Base-by-base conservation (phyloP, 2,329 filamentous ascomycete species). In the Ceratocystis variospora region DNA sequence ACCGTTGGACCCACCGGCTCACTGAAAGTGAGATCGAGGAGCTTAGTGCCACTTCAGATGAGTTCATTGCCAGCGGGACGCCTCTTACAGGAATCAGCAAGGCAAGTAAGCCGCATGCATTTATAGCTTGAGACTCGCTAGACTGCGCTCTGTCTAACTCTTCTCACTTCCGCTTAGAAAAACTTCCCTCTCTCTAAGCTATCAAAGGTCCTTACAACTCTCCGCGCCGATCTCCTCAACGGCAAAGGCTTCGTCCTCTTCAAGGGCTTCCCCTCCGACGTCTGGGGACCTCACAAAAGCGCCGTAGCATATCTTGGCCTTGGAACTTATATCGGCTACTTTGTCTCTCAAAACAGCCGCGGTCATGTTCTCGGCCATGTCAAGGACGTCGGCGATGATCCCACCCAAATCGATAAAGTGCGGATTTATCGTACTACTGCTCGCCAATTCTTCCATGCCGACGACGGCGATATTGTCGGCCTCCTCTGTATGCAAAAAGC, bases 301-400 rank as follows among this genome's bases (percentile, higher is more conserved):
- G 90, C 90, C 6, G 85, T 90, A 10, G 90, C 87, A n/a, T 96
- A 95, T 77, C 92, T 96, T 87, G 91, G 91, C 3, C 80, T 96
- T 1, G 87, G 89, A 50, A 89, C 88, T 4, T 87, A 96, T 74
- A 81, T 96, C 8, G 90, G 91, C 67, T 94, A 95, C 78, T 93
- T 94, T 69, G 84, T 96, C 50, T 89, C 85, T 28, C 91, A 96
- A 73, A 96, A 96, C 77, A 86, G 87, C 19, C 83, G 85, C 19
- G 90, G 90, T 57, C 90, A 95, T 76, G 88, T 95, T 8, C 82
- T 96, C 1, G 90, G 90, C 6, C 90, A 96, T 74, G 90, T 95
- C 71, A 93, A 95, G 77, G 90, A 95, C 75, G 81, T 94, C 2
- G 89, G 89, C 59, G 90, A 92, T 70, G 90, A 95, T 74, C 62